Evolutionary conservation across 306 rosid genomes (phyloP), one percentile per base, ranked within the genome.

Genomic region (Glycine soja): DNA sequence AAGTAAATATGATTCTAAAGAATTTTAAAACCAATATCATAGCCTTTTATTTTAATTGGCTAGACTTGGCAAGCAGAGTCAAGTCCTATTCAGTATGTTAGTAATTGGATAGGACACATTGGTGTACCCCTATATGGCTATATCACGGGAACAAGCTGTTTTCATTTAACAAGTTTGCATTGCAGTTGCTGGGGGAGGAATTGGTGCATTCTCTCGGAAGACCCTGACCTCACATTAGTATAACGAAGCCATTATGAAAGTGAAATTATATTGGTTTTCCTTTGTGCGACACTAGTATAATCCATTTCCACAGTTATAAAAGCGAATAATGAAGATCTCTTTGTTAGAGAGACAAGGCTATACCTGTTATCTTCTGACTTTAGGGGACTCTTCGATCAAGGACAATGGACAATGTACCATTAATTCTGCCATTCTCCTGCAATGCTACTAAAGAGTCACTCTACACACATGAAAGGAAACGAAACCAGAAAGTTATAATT

Each of bases 351-450:
- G 68, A 65, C 6, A 61, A 2, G 43, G 12, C 68, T 36, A 38
- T 46, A 64, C 70, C 34, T 40, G 52, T 42, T 66, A 67, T 32
- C 47, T 62, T 9, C 36, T 67, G n/a, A 42, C 14, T 42, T 6
- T 65, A 1, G 47, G 12, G 10, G 8, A 62, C 64, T 8, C 32
- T 19, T 32, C 11, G 32, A 56, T 38, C 6, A 19, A 24, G 52
- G 52, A 67, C 51, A 67, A 67, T 42, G 32, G 14, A 66, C 51
- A 66, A 65, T 40, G 72, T 67, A 67, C 51, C 70, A 65, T 65
- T 14, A 65, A 36, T 65, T 65, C 50, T 38, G 30, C 48, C 12
- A 7, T 64, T 64, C 47, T 38, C 68, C 3, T 32, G 70, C 48
- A 38, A 38, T 14, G 19, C 18, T 64, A 64, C 47, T 36, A 64